Percentiles rank a stretch among this genome's conserved stretches.
Conservation (phyloP, 2,329 filamentous ascomycete genomes). For the Aspergillus tanneri region DNA sequence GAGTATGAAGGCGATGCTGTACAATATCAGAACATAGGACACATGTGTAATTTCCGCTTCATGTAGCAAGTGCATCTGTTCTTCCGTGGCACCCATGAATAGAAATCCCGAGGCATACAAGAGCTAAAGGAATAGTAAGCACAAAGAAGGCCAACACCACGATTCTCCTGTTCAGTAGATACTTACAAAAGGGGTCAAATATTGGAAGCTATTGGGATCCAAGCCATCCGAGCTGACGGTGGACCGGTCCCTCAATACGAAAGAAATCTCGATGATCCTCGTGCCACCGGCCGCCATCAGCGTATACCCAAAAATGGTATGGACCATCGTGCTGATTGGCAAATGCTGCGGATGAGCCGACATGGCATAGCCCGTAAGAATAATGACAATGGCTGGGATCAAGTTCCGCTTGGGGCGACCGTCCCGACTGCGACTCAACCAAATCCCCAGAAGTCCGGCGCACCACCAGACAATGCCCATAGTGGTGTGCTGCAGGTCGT, state of each 20-base stretch:
- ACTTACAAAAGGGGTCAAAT: slow-evolving; percentile 69
- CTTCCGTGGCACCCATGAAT: slow-evolving; percentile 96
- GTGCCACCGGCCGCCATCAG: slow-evolving; percentile 85
- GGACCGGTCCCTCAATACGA: slow-evolving; percentile 73
- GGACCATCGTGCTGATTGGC: slow-evolving; percentile 81
- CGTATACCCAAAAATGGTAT: slow-evolving; percentile 88
- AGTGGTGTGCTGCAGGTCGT: slow-evolving; percentile 96
- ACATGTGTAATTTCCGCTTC: slow-evolving; percentile 79
- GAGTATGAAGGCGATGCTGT: slow-evolving; percentile 82
- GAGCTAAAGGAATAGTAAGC: too few species aligned
- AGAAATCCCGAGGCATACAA: slow-evolving; percentile 90
- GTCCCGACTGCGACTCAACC: slow-evolving; percentile 81
- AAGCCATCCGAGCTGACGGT: slow-evolving; percentile 65
- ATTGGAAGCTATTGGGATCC: slow-evolving; percentile 71
- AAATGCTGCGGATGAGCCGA: slow-evolving; percentile 83
- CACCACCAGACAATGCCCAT: slow-evolving; percentile 99
- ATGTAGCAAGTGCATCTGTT: slow-evolving; percentile 81
- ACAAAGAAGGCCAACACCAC: too few species aligned
- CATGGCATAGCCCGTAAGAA: slow-evolving; percentile 95
- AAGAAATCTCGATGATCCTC: slow-evolving; percentile 86
- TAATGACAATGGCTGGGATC: slow-evolving; percentile 84
- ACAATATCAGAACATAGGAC: slow-evolving; percentile 87
- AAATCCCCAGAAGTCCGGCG: slow-evolving; percentile 85
- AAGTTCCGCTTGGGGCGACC: slow-evolving; percentile 89
- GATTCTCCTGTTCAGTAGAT: too few species aligned